Evolutionary conservation across 371 early-diverging fungal species (phyloP).

Genomic region (Mortierella sp.): DNA sequence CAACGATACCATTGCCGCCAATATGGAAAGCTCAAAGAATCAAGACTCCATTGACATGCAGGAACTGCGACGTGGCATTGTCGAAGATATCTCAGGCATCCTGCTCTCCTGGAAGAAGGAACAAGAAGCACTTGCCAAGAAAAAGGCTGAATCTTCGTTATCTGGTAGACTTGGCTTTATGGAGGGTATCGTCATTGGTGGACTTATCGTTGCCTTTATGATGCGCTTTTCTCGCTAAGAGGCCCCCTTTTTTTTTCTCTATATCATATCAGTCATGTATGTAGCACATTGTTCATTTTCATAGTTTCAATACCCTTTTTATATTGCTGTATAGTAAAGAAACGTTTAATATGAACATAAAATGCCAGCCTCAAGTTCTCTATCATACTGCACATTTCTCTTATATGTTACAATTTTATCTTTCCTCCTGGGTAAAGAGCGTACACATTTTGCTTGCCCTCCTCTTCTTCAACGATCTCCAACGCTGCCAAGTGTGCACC

Average conservation of each 20-base stretch:
- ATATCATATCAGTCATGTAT: background rate
- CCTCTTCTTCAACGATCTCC: slow-evolving; percentile 46
- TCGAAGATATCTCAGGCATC: slow-evolving; percentile 37
- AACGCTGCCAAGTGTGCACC: slow-evolving; percentile 45
- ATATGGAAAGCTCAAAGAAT: slow-evolving; percentile 12
- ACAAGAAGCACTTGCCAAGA: slow-evolving; percentile 35
- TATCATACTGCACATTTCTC: background rate
- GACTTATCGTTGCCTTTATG: slow-evolving; percentile 52
- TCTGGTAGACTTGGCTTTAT: slow-evolving; percentile 42
- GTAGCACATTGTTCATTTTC: too few relatives aligned
- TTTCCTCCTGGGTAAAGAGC: slow-evolving; percentile 51
- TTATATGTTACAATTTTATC: slow-evolving; percentile 10
- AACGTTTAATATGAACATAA: background rate
- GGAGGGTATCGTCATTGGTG: slow-evolving; percentile 52
- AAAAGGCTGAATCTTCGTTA: slow-evolving; percentile 21
- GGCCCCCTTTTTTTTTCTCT: background rate
- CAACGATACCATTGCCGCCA: background rate
- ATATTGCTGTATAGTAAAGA: background rate
- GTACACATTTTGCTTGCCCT: slow-evolving; percentile 38
- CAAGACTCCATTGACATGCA: slow-evolving; percentile 7
- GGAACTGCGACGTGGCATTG: slow-evolving; percentile 40
- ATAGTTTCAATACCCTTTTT: too few relatives aligned
- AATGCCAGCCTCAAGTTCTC: slow-evolving; percentile 1
- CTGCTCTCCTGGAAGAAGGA: slow-evolving; percentile 42
- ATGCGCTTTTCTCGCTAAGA: slow-evolving; percentile 43